Evolutionary conservation across 768 basidiomycete genomes (phyloP).

Genomic region (Cystofilobasidium macerans): DNA sequence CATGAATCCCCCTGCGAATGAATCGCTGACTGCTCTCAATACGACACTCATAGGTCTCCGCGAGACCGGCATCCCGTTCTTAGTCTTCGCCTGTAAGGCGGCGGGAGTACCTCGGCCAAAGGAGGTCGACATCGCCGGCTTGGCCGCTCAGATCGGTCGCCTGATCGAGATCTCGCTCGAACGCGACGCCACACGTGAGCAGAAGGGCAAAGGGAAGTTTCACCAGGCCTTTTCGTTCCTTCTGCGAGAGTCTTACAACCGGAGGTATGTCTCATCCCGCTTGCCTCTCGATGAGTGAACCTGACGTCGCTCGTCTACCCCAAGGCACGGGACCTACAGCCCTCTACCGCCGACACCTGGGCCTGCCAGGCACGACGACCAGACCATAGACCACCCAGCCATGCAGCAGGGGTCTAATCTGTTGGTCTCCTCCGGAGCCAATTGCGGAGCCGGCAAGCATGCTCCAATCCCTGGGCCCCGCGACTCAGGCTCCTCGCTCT

Average conservation of each 20-base stretch:
- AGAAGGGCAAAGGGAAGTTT: conserved; percentile 4
- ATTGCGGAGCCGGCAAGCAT: no score
- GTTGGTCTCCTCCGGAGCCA: neutral
- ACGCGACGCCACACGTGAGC: conserved; percentile 3
- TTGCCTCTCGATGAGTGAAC: neutral
- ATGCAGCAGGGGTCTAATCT: neutral
- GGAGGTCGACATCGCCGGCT: neutral
- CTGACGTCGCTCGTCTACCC: neutral
- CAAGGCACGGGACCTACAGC: neutral
- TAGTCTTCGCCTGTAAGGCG: conserved; percentile 17
- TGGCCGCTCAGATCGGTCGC: neutral
- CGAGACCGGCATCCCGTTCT: conserved; percentile 1
- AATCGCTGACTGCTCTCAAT: no score
- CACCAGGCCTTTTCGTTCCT: conserved; percentile 22
- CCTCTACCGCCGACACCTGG: neutral
- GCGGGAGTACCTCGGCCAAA: conserved; percentile 15
- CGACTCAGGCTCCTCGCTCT: neutral
- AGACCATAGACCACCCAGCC: neutral
- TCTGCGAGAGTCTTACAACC: neutral
- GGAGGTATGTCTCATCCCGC: neutral
- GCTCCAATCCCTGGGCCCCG: no score
- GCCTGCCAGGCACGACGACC: neutral
- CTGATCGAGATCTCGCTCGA: conserved; percentile 17
- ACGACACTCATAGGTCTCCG: neutral
- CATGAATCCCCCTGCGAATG: no score